Percentiles rank a stretch among this genome's conserved stretches.
These are phyloP conservation scores for Rhizoclosmatium globosum DNA, from an alignment of 192 early-diverging fungal species.

Conservation along the genomic window DNA sequence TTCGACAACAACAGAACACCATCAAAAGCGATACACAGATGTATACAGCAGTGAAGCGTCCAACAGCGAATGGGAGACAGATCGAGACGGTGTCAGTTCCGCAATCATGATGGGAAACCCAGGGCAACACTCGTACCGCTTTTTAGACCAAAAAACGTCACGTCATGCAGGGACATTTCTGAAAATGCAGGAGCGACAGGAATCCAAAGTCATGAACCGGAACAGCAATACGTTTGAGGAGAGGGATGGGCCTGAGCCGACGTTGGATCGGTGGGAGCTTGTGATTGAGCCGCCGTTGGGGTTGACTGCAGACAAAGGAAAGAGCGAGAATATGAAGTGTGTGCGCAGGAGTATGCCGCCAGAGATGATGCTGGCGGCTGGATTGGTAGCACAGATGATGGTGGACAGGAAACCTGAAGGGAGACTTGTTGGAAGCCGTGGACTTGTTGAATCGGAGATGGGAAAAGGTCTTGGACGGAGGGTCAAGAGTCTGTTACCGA, in stretches of 20 bases:
- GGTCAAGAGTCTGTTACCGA: neutral
- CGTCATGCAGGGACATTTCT: conserved; percentile 18
- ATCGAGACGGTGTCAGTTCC: neutral
- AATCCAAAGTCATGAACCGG: neutral
- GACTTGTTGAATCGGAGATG: conserved; percentile 17
- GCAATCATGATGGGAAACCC: conserved; percentile 27
- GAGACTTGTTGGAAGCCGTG: neutral
- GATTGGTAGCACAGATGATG: conserved; percentile 28
- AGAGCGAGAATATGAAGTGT: neutral
- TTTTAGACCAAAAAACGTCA: conserved; percentile 19
- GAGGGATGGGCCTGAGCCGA: neutral
- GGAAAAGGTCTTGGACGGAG: neutral
- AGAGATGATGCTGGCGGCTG: conserved; percentile 28
- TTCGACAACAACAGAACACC: neutral
- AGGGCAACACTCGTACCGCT: neutral
- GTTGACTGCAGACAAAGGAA: neutral
- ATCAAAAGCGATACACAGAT: neutral
- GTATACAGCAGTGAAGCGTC: neutral
- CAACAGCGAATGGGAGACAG: neutral
- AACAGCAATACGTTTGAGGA: neutral
- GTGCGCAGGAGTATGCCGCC: conserved; percentile 17
- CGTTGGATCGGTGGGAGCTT: conserved; percentile 24
- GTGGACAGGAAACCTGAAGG: conserved; percentile 15
- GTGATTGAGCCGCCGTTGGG: conserved; percentile 13
- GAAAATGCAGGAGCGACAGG: neutral